Percentiles rank a stretch among this genome's conserved stretches.
These are phyloP conservation scores for Mucor plumbeus DNA, from an alignment of 371 early-diverging fungal genomes.

Conservation along the genomic window DNA sequence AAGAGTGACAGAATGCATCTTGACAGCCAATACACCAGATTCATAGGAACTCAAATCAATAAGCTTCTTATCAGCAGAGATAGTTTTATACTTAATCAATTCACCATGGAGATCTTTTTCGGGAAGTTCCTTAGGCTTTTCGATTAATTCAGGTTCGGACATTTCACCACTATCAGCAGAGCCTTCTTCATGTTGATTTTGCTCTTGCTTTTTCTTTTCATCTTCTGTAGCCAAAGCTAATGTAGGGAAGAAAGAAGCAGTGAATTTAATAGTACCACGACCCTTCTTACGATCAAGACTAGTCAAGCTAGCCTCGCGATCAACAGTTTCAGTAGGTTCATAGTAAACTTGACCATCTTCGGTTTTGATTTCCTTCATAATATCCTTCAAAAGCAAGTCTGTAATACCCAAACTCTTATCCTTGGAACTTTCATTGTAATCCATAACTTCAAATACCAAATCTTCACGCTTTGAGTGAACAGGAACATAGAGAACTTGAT, in stretches of 20 bases:
- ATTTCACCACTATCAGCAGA: conserved; percentile 27
- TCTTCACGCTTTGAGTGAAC: conserved; percentile 74
- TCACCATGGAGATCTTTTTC: conserved; percentile 55
- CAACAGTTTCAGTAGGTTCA: conserved; percentile 39
- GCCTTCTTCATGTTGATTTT: conserved; percentile 14
- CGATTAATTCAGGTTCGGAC: conserved; percentile 36
- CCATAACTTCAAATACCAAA: conserved; percentile 79
- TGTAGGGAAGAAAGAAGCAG: conserved; percentile 73
- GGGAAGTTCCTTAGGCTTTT: conserved; percentile 38
- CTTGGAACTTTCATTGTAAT: conserved; percentile 72
- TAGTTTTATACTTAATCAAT: conserved; percentile 36
- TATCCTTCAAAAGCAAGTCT: conserved; percentile 43
- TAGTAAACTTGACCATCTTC: conserved; percentile 48
- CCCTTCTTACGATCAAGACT: conserved; percentile 64
- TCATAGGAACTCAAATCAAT: conserved; percentile 48
- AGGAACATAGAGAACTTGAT: conserved; percentile 72
- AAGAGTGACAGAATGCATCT: conserved; percentile 38
- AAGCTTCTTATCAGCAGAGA: conserved; percentile 35
- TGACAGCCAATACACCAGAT: conserved; percentile 53
- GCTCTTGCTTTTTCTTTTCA: conserved; percentile 24
- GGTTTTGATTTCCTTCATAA: conserved; percentile 42
- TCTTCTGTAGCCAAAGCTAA: conserved; percentile 60
- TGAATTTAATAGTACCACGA: conserved; percentile 71
- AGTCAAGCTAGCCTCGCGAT: conserved; percentile 58
- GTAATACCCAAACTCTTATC: conserved; percentile 75